These are phyloP conservation scores for Cystobasidium pallidum DNA, from an alignment of 1,284 basidiomycete species.

Conservation along the genomic window DNA sequence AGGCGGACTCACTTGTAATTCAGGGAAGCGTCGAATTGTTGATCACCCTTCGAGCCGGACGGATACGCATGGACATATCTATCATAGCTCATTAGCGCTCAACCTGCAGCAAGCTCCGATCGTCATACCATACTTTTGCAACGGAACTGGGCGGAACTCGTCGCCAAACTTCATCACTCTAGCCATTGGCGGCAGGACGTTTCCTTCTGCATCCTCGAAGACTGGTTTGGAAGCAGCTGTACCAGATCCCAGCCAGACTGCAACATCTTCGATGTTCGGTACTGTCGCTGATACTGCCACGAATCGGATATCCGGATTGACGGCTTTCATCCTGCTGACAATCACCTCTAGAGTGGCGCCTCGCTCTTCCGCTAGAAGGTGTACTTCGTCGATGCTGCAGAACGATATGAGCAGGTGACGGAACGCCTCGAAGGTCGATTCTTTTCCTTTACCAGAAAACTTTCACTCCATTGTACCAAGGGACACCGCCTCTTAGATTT, in stretches of 20 bases:
- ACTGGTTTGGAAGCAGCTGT: constrained; percentile 51
- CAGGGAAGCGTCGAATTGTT: constrained; percentile 71
- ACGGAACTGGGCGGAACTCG: constrained; percentile 80
- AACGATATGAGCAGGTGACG: background rate
- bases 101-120: background rate
- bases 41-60: constrained; percentile 71
- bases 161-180: constrained; percentile 84
- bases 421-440: too few relatives aligned
- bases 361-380: constrained; percentile 83
- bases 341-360: constrained; percentile 93
- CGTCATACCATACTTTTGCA: constrained; percentile 67
- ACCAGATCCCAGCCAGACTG: constrained; percentile 75
- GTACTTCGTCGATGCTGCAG: constrained; percentile 81
- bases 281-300: constrained; percentile 90
- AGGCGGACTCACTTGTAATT: constrained; percentile 60
- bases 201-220: constrained; percentile 52
- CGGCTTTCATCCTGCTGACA: constrained; percentile 83
- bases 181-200: constrained; percentile 59
- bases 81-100: constrained; percentile 55
- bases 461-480: constrained; percentile 61
- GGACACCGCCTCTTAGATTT: constrained; percentile 63
- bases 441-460: constrained; percentile 47
- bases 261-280: constrained; percentile 89
- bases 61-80: constrained; percentile 56
- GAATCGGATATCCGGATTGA: constrained; percentile 69